Evolutionary conservation across 2,329 filamentous ascomycete genomes (phyloP).

Genomic region (Penicillium sp.): DNA sequence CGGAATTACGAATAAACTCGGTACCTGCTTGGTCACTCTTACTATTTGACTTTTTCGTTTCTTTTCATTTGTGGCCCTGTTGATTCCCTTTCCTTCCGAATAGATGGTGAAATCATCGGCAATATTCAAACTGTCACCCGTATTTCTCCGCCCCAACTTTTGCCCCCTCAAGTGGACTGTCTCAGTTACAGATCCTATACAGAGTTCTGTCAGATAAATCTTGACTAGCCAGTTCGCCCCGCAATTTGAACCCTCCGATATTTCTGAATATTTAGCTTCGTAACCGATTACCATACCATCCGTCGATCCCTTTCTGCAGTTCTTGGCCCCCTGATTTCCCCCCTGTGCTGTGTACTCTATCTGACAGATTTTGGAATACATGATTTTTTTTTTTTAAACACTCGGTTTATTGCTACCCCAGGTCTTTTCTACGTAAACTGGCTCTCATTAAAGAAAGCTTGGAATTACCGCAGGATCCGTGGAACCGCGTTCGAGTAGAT

Average conservation of each 20-base stretch:
- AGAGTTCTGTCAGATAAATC: neutral
- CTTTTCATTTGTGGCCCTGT: no score
- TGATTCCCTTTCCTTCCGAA: neutral
- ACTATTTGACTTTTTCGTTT: neutral
- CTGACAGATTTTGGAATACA: neutral
- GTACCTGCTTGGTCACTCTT: constrained; percentile 14
- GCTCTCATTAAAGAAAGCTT: constrained; percentile 16
- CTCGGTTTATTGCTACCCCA: no score
- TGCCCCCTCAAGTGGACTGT: neutral
- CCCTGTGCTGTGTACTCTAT: neutral
- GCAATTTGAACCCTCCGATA: constrained; percentile 5
- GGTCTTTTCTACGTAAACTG: neutral
- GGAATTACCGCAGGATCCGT: constrained; percentile 31
- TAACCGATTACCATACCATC: neutral
- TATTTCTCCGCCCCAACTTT: constrained; percentile 23
- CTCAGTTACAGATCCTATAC: no score
- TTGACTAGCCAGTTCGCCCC: constrained; percentile 1
- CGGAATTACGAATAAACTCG: constrained; percentile 5
- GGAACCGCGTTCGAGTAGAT: constrained; percentile 24
- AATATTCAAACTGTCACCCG: no score
- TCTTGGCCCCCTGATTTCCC: constrained; percentile 3
- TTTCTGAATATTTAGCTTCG: neutral
- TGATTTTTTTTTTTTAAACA: neutral
- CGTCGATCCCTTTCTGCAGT: constrained; percentile 8
- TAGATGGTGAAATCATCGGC: constrained; percentile 14